A percentile compares a stretch with the other conserved stretches of the same genome.
These are phyloP conservation scores for Kwoniella mangroviensis DNA, from an alignment of 768 basidiomycete genomes.

Conservation along the genomic window DNA sequence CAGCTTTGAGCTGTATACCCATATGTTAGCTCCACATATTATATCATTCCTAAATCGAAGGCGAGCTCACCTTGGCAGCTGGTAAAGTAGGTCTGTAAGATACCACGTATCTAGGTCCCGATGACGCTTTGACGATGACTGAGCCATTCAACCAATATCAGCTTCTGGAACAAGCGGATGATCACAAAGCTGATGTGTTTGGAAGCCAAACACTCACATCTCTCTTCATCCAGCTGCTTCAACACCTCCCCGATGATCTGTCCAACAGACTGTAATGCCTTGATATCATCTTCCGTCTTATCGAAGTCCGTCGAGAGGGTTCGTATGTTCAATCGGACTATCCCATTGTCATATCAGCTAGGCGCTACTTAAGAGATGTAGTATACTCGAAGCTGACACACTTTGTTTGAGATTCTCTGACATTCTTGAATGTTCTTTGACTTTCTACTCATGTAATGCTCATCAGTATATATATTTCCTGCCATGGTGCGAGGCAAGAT, in stretches of 20 bases:
- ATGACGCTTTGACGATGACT: slow-evolving; percentile 99
- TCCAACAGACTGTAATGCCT: slow-evolving; percentile 96
- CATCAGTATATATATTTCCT: slow-evolving; percentile 2
- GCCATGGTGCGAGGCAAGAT: background rate
- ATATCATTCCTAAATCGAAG: too few species aligned
- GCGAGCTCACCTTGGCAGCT: slow-evolving; percentile 63
- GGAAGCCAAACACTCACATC: slow-evolving; percentile 68
- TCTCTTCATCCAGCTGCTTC: slow-evolving; percentile 96
- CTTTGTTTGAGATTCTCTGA: slow-evolving; percentile 88
- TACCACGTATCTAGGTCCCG: slow-evolving; percentile 97
- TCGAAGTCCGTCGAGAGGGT: slow-evolving; percentile 85
- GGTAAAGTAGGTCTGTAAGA: slow-evolving; percentile 93
- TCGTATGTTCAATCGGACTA: slow-evolving; percentile 90
- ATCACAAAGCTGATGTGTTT: background rate
- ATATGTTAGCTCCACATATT: too few species aligned
- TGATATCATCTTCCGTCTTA: slow-evolving; percentile 98
- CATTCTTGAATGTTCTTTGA: slow-evolving; percentile 84
- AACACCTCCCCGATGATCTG: slow-evolving; percentile 99
- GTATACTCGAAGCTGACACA: slow-evolving; percentile 62
- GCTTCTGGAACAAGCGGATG: background rate
- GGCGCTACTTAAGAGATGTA: too few species aligned
- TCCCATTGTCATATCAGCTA: background rate
- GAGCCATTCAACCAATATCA: slow-evolving; percentile 11
- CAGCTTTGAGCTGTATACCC: slow-evolving; percentile 77
- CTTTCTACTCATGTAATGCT: slow-evolving; percentile 72